Base-by-base conservation (phyloP, 371 early-diverging fungal genomes). In the Mortierella sp. region DNA sequence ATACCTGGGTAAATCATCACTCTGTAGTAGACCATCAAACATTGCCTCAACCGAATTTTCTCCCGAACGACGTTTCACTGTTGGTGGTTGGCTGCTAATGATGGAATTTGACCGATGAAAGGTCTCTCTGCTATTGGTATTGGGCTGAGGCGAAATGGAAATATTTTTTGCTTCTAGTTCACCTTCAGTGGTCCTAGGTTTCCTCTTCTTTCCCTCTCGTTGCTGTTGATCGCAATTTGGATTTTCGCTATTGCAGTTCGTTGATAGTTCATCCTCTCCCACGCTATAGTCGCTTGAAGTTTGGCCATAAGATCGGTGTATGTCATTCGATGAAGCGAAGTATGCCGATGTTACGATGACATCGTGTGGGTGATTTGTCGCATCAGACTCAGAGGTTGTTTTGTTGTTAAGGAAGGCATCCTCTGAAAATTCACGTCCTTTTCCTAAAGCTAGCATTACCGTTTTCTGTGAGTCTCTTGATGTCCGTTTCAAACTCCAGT, bases 401-500 rank as follows among this genome's bases (percentile, higher is more conserved):
- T 22, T 36, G 41, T 33, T 33, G 16, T 74, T 67, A 16, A 70
- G 67, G 40, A 66, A 74, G 21, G 53, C 32, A n/a, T 69, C 58
- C 36, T 77, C 70, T 9, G 65, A 70, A 52, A 70, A 73, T 19
- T 62, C 73, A n/a, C 32, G n/a, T 7, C 58, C 67, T 24, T 40
- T 47, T 43, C 63, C 38, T 58, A 22, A 19, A 50, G 50, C 4
- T n/a, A 50, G n/a, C 50, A 43, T 10, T 43, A 43, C 4, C 10
- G 43, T 3, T 43, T 13, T 43, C 15, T 16, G 48, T 13, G 28
- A 45, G 24, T 8, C 3, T 15, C 5, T 66, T 32, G 32, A 0
- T 58, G 38, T 59, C 50, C n/a, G 4, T 19, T 38, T 38, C 32
- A 21, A 19, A 19, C 9, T 43, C 43, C 43, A 43, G 15, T 15